phyloP scores from a whole-genome alignment of 129 eudicot genomes.

The Pulicaria dysenterica region DNA sequence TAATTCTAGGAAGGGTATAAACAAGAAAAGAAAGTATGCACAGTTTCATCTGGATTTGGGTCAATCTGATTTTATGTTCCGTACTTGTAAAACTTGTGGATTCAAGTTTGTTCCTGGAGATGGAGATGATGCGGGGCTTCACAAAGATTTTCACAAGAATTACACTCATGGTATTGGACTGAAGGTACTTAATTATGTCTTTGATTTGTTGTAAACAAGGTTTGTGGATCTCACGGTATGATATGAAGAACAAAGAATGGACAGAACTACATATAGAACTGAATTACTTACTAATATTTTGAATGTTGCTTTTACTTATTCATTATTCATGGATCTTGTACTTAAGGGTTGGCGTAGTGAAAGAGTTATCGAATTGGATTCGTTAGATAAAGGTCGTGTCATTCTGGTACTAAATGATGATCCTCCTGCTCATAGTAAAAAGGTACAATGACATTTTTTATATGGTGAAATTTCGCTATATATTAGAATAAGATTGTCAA shows the following conservation, averaged over 20 bases:
- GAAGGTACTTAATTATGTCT: conserved; percentile 47
- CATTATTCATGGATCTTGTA: conserved; percentile 18
- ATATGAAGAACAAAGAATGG: neutral
- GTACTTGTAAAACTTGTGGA: conserved; percentile 65
- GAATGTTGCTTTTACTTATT: neutral
- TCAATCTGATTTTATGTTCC: conserved; percentile 75
- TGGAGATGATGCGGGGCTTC: conserved; percentile 67
- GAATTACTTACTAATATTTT: neutral
- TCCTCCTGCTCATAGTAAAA: conserved; percentile 64
- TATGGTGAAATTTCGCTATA: neutral
- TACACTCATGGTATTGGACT: conserved; percentile 75
- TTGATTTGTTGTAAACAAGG: conserved; percentile 10
- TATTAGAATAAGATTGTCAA: neutral
- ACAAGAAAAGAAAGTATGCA: conserved; percentile 76
- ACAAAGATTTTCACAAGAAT: conserved; percentile 66
- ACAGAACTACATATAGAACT: too few species aligned
- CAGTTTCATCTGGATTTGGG: conserved; percentile 77
- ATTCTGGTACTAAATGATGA: conserved; percentile 67
- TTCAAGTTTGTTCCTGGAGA: conserved; percentile 81
- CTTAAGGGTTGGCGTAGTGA: conserved; percentile 81
- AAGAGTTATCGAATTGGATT: conserved; percentile 46
- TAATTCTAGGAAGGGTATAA: conserved; percentile 34
- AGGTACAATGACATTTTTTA: conserved; percentile 44
- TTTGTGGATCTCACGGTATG: neutral
- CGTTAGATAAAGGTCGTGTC: conserved; percentile 53